Evolutionary conservation across 768 basidiomycete genomes (phyloP).

Genomic region (Kwoniella heveanensis): DNA sequence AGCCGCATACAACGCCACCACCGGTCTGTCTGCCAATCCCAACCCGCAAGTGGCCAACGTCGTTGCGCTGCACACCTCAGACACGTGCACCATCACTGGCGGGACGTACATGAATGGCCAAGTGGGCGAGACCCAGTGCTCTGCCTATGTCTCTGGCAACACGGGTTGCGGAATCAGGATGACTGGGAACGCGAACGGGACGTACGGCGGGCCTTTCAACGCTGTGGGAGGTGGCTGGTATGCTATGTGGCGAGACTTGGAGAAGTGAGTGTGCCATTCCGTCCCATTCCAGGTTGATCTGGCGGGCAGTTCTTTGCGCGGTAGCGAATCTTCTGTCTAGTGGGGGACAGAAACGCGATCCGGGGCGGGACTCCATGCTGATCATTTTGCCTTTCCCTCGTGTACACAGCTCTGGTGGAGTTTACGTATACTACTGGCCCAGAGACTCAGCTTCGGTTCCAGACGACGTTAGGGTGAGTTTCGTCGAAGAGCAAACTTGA

Average conservation of each 20-base stretch:
- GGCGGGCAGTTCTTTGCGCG: too few species aligned
- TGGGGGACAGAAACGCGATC: too few species aligned
- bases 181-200: slow-evolving; percentile 28
- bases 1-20: slow-evolving; percentile 43
- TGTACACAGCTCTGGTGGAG: slow-evolving; percentile 59
- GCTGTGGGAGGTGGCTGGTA: slow-evolving; percentile 65
- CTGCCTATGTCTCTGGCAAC: slow-evolving; percentile 60
- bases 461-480: slow-evolving; percentile 59
- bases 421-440: slow-evolving; percentile 69
- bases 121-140: slow-evolving; percentile 39
- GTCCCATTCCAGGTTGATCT: too few species aligned
- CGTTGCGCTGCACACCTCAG: slow-evolving; percentile 48
- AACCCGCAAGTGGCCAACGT: slow-evolving; percentile 18
- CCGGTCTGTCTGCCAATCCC: slow-evolving; percentile 17
- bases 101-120: slow-evolving; percentile 41
- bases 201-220: slow-evolving; percentile 45
- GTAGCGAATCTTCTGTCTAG: too few species aligned
- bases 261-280: slow-evolving; percentile 48
- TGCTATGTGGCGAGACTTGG: slow-evolving; percentile 56
- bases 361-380: slow-evolving; percentile 8
- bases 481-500: slow-evolving; percentile 48
- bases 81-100: slow-evolving; percentile 26
- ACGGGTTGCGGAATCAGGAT: slow-evolving; percentile 65
- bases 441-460: slow-evolving; percentile 61
- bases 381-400: too few species aligned